Evolutionary conservation across 75 land plant genomes (phyloP).

Genomic region (Isoetes taiwanensis): DNA sequence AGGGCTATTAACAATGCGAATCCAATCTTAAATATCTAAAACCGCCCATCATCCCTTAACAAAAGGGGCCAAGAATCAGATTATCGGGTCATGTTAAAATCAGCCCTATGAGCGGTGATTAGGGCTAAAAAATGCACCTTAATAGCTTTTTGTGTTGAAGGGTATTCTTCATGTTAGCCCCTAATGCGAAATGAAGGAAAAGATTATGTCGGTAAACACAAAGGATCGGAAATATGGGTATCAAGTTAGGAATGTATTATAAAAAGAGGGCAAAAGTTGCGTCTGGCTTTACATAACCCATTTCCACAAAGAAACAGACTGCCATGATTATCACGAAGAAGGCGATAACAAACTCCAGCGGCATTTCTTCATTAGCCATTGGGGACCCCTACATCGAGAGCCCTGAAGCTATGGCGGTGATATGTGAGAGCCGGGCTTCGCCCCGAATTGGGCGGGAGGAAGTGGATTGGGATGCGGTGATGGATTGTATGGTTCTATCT

Average conservation of each 20-base stretch:
- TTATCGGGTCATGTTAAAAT: neutral
- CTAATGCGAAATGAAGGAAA: neutral
- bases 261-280: neutral
- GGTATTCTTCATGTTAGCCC: neutral
- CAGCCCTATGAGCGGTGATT: no score
- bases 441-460: no score
- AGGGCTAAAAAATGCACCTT: slow-evolving; percentile 5
- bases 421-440: no score
- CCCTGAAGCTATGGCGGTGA: no score
- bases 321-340: slow-evolving; percentile 1
- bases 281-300: slow-evolving; percentile 1
- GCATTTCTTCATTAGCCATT: no score
- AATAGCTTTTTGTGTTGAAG: neutral
- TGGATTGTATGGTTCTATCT: no score
- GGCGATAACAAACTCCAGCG: neutral
- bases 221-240: no score
- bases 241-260: neutral
- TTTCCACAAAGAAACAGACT: slow-evolving; percentile 5
- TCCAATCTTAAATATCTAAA: neutral
- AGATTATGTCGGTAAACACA: slow-evolving; percentile 3
- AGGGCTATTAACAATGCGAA: neutral
- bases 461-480: no score
- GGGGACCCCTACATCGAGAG: no score
- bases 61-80: neutral
- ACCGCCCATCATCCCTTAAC: neutral